Conservation (phyloP, 78 protist species). For the Chrysochromulina parva region DNA sequence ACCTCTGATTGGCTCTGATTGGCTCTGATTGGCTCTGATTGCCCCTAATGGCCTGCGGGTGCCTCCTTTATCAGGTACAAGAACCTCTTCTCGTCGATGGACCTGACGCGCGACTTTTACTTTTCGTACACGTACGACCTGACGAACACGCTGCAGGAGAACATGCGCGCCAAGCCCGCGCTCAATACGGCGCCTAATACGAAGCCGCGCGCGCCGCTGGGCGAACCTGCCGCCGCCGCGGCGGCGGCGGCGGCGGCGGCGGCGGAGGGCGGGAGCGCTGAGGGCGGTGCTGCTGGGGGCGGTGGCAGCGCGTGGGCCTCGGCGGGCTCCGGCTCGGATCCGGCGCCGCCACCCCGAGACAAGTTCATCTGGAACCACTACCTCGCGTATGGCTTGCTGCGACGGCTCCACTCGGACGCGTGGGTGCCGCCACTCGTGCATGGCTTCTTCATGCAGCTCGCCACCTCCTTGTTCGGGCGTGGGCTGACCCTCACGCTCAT, state of each 20-base stretch:
- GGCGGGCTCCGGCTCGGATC: too few relatives aligned
- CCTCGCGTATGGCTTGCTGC: slow-evolving; percentile 49
- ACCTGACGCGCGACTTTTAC: slow-evolving; percentile 81
- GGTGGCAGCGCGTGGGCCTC: not conserved
- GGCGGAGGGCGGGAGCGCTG: not conserved
- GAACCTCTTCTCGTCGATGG: slow-evolving; percentile 67
- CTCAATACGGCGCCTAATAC: not conserved
- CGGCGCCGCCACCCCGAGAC: slow-evolving; percentile 7
- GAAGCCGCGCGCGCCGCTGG: not conserved
- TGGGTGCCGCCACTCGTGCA: slow-evolving; percentile 84
- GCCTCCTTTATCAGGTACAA: slow-evolving; percentile 44
- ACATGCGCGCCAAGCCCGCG: slow-evolving; percentile 26
- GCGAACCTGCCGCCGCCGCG: too few relatives aligned
- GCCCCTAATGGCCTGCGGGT: not conserved
- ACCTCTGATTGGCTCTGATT: too few relatives aligned
- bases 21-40: too few relatives aligned
- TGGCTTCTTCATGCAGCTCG: slow-evolving; percentile 80
- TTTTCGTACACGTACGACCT: slow-evolving; percentile 91
- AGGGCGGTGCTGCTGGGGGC: not conserved
- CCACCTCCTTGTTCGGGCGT: slow-evolving; percentile 47
- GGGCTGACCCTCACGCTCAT: slow-evolving; percentile 76
- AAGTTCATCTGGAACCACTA: slow-evolving; percentile 88
- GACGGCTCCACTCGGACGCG: not conserved
- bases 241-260: not conserved
- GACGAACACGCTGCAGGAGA: slow-evolving; percentile 69